Evolutionary conservation across 2,329 filamentous ascomycete species (phyloP), one percentile per base, ranked within the genome.

Genomic region (Hypoxylon sp.): DNA sequence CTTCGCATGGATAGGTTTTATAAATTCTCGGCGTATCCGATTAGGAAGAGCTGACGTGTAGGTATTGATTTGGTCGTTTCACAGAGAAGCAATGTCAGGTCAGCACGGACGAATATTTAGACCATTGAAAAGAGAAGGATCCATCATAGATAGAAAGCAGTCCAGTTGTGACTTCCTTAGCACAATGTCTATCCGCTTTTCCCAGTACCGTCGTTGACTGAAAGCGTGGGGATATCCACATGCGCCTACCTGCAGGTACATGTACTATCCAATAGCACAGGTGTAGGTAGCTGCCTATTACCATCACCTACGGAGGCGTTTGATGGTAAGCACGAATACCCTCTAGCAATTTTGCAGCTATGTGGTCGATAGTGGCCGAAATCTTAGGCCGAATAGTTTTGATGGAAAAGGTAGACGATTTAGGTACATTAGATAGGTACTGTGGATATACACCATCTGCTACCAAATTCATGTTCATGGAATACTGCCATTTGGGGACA

Each of bases 161-260:
- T 14, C 7, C 11, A 32, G 23, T 23, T 8, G 52, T 54, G 25
- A 23, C 52, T 54, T 32, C 51, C 52, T 54, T 23, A 45, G 37
- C n/a, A 54, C 25, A 32, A 41, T 45, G 14, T 19, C 16, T 23
- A 14, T n/a, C 6, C 9, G 16, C 21, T 8, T 50, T 50, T 32
- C 46, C 27, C 11, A 21, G 16, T 21, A 50, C 6, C 2, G 16
- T 32, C 29, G 25, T 50, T 11, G 9, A 50, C 27, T 21, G 46
- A 21, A 50, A 27, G 14, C 14, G 14, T 47, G 45, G 21, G 45
- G 8, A 21, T 32, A 50, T 21, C 45, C 45, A 30, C 25, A n/a
- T 16, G 45, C 21, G 25, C 45, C 45, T 48, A 7, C 23, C n/a
- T 48, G n/a, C n/a, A n/a, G n/a, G n/a, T n/a, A n/a, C n/a, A 19